A percentile compares a stretch with the other conserved stretches of the same genome.
These are phyloP conservation scores for Tephrocybe sp. DNA, from an alignment of 768 basidiomycete genomes.

Conservation along the genomic window DNA sequence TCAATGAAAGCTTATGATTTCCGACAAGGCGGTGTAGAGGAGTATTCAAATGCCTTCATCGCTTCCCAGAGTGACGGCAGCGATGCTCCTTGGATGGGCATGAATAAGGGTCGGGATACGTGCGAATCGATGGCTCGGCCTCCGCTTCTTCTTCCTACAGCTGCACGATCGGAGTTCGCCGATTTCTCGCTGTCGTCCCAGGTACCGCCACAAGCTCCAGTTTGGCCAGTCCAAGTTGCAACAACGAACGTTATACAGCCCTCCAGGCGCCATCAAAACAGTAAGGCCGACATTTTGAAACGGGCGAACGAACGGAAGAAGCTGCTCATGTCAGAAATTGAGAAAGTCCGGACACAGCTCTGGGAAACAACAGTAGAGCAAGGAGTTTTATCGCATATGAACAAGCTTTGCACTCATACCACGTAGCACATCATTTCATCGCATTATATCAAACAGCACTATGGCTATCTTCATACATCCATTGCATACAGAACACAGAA, in stretches of 20 bases:
- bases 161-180: neutral
- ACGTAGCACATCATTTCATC: conserved; percentile 6
- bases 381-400: conserved; percentile 55
- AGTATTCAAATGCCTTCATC: neutral
- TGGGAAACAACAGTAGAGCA: conserved; percentile 57
- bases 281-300: conserved; percentile 46
- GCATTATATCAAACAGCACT: conserved; percentile 7
- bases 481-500: neutral
- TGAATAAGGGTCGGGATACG: conserved; percentile 27
- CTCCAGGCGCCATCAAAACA: conserved; percentile 18
- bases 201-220: neutral
- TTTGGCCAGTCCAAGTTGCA: neutral
- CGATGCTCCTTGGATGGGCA: conserved; percentile 8
- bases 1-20: conserved; percentile 13
- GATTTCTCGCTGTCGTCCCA: neutral
- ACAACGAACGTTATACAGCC: neutral
- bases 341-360: conserved; percentile 50
- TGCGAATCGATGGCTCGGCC: neutral
- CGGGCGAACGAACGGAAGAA: conserved; percentile 54
- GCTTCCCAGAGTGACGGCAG: neutral
- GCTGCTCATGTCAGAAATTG: conserved; percentile 54
- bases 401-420: conserved; percentile 26
- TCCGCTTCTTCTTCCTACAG: neutral
- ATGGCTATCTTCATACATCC: neutral
- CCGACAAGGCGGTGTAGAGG: conserved; percentile 12